Evolutionary conservation across 2,329 filamentous ascomycete genomes (phyloP).

Genomic region (Penicillium sp.): DNA sequence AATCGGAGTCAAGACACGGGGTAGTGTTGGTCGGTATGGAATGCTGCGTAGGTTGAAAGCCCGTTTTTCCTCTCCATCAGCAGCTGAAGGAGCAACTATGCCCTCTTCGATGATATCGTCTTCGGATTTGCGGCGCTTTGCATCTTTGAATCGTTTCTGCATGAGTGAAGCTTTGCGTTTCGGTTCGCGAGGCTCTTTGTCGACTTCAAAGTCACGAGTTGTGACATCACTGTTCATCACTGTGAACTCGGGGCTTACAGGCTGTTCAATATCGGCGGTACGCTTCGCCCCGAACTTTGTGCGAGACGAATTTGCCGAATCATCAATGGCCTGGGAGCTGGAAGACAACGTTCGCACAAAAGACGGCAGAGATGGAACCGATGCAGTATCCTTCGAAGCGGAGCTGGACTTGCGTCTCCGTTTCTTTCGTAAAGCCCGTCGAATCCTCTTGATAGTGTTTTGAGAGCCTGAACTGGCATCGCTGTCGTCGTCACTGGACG

Average conservation of each 20-base stretch:
- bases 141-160: conserved; percentile 28
- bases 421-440: conserved; percentile 64
- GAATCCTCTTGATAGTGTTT: conserved; percentile 68
- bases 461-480: conserved; percentile 61
- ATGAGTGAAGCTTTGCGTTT: conserved; percentile 19
- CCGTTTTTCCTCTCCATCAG: conserved; percentile 28
- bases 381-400: conserved; percentile 59
- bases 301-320: conserved; percentile 25
- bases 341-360: conserved; percentile 36
- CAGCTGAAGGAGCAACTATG: not conserved
- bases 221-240: conserved; percentile 18
- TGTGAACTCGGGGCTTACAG: conserved; percentile 14
- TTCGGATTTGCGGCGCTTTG: conserved; percentile 11
- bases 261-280: conserved; percentile 39
- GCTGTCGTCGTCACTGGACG: conserved; percentile 55
- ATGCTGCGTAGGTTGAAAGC: conserved; percentile 58
- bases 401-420: conserved; percentile 71
- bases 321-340: conserved; percentile 23
- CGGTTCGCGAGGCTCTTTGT: conserved; percentile 15
- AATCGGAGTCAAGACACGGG: conserved; percentile 66
- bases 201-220: conserved; percentile 47
- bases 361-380: conserved; percentile 39
- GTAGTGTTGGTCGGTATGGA: conserved; percentile 58
- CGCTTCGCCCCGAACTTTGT: conserved; percentile 31
- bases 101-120: conserved; percentile 12